These are phyloP conservation scores for Fusarium sp. DNA, from an alignment of 2,329 filamentous ascomycete species.

Conservation along the genomic window DNA sequence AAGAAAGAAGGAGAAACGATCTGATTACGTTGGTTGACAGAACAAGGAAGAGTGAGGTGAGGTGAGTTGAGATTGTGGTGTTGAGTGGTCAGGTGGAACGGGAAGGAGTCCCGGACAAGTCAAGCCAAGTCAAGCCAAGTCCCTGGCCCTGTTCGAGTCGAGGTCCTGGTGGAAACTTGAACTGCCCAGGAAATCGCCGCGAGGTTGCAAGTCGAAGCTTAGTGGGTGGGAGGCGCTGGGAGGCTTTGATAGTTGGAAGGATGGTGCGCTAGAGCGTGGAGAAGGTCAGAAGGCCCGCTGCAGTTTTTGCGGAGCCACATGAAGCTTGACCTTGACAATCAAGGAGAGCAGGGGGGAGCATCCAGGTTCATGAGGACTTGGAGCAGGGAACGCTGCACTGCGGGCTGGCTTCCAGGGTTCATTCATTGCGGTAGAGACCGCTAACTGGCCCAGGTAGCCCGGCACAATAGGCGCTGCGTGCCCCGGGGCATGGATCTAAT, in stretches of 20 bases:
- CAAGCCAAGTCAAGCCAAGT: constrained; percentile 3
- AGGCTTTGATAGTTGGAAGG: not conserved
- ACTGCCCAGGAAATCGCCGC: constrained; percentile 14
- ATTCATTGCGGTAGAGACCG: not conserved
- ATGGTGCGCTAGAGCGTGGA: constrained; percentile 27
- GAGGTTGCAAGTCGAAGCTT: constrained; percentile 29
- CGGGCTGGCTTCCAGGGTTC: not conserved
- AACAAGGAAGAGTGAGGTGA: constrained; percentile 10
- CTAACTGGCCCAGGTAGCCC: not conserved
- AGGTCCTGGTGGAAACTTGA: constrained; percentile 25
- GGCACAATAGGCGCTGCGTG: not conserved
- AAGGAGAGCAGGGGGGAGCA: constrained; percentile 11
- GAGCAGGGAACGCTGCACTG: not conserved
- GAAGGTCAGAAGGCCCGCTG: constrained; percentile 30
- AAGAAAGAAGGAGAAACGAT: constrained; percentile 1
- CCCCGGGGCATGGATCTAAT: not conserved
- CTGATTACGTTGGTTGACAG: constrained; percentile 1
- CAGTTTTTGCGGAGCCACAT: constrained; percentile 33
- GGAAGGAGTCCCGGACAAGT: constrained; percentile 35
- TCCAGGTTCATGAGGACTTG: not conserved
- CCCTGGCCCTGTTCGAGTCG: constrained; percentile 31
- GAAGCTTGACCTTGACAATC: constrained; percentile 5
- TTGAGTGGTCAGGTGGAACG: constrained; percentile 36
- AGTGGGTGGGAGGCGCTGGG: constrained; percentile 32
- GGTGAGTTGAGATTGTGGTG: constrained; percentile 26